These are phyloP conservation scores for Tilletiaria anomala DNA, from an alignment of 1,284 basidiomycete genomes.

Conservation along the genomic window DNA sequence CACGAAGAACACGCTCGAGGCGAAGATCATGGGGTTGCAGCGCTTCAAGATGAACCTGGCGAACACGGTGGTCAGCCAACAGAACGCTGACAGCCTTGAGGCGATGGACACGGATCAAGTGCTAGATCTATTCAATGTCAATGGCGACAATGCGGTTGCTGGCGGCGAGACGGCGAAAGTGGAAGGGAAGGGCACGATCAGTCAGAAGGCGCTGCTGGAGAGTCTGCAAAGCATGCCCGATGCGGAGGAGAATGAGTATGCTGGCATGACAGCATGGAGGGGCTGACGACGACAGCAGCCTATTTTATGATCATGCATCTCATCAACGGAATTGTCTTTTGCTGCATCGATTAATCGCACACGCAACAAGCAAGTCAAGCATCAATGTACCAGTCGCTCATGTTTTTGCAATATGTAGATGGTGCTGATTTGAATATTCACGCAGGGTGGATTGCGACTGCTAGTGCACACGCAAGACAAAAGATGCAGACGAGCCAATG, in stretches of 20 bases:
- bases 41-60: constrained; percentile 98
- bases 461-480: too few species aligned
- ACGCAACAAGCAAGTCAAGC: too few species aligned
- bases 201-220: constrained; percentile 41
- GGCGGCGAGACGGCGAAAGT: not conserved
- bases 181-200: constrained; percentile 12
- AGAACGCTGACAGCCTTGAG: constrained; percentile 68
- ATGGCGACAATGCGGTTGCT: not conserved
- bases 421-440: too few species aligned
- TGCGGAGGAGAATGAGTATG: constrained; percentile 36
- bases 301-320: too few species aligned
- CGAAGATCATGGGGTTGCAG: constrained; percentile 97
- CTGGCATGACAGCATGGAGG: constrained; percentile 23
- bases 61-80: constrained; percentile 88
- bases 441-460: too few species aligned
- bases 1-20: constrained; percentile 90
- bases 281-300: too few species aligned
- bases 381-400: too few species aligned
- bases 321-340: too few species aligned
- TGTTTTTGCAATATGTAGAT: too few species aligned
- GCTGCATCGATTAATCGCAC: too few species aligned
- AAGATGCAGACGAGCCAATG: too few species aligned
- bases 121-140: constrained; percentile 65
- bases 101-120: constrained; percentile 97
- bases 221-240: constrained; percentile 12